These are phyloP conservation scores for Termitomyces sp. DNA, from an alignment of 768 basidiomycete genomes.

Conservation along the genomic window DNA sequence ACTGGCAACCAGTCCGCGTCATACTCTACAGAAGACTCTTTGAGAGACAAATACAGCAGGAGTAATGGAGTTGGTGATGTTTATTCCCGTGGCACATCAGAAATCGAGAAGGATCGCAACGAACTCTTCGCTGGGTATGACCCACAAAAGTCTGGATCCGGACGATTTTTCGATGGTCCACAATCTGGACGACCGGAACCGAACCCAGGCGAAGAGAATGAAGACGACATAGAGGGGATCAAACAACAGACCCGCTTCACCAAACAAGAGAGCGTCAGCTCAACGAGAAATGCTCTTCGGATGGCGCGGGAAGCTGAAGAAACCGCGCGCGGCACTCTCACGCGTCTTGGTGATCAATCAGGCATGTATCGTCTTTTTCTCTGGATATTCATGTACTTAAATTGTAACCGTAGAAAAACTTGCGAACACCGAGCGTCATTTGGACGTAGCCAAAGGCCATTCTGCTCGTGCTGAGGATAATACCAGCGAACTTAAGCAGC, in stretches of 20 bases:
- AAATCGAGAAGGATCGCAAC: slow-evolving; percentile 63
- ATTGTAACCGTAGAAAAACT: slow-evolving; percentile 59
- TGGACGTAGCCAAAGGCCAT: slow-evolving; percentile 89
- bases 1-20: slow-evolving; percentile 17
- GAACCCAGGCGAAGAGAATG: slow-evolving; percentile 66
- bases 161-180: slow-evolving; percentile 70
- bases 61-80: slow-evolving; percentile 55
- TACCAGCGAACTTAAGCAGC: slow-evolving; percentile 88
- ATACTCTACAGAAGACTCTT: slow-evolving; percentile 15
- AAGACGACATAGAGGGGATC: slow-evolving; percentile 92
- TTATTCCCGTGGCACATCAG: slow-evolving; percentile 60
- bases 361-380: slow-evolving; percentile 46
- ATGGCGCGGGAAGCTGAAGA: slow-evolving; percentile 97
- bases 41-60: slow-evolving; percentile 46
- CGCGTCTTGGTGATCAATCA: slow-evolving; percentile 86
- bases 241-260: slow-evolving; percentile 85
- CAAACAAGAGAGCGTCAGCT: slow-evolving; percentile 90
- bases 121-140: slow-evolving; percentile 78
- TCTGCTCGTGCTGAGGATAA: slow-evolving; percentile 87
- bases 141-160: slow-evolving; percentile 52
- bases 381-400: not conserved
- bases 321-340: slow-evolving; percentile 82
- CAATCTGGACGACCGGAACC: slow-evolving; percentile 36
- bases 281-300: slow-evolving; percentile 88
- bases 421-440: slow-evolving; percentile 91